These are phyloP conservation scores for Plicaturopsis crispa DNA, from an alignment of 768 basidiomycete species.

Conservation along the genomic window DNA sequence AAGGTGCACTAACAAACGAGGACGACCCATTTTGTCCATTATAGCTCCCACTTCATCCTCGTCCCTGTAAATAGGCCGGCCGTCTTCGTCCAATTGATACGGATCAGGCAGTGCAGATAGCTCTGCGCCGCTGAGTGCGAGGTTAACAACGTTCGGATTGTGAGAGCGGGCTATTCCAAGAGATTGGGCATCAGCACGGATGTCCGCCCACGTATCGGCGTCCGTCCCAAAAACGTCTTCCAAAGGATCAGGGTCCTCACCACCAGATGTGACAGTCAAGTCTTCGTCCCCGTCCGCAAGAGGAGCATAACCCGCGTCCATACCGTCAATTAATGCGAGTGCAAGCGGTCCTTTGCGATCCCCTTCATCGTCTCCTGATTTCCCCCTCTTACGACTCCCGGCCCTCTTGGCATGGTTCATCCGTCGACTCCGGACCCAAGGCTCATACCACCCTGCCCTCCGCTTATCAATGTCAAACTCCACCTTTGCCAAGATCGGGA, in stretches of 20 bases:
- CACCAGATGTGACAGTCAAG: constrained; percentile 2
- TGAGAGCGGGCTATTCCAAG: constrained; percentile 16
- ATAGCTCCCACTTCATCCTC: constrained; percentile 19
- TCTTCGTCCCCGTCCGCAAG: not conserved
- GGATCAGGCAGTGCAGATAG: constrained; percentile 17
- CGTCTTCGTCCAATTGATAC: constrained; percentile 32
- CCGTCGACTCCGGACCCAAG: constrained; percentile 65
- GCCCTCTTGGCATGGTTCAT: constrained; percentile 53
- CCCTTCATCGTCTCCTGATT: constrained; percentile 17
- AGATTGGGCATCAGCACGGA: constrained; percentile 32
- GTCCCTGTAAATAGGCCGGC: constrained; percentile 15
- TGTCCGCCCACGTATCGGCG: constrained; percentile 52
- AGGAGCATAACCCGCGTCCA: constrained; percentile 6
- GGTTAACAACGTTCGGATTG: constrained; percentile 43
- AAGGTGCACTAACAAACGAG: constrained; percentile 20
- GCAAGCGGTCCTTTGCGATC: constrained; percentile 17
- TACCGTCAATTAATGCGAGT: constrained; percentile 11
- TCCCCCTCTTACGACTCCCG: constrained; percentile 26
- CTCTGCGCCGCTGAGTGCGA: constrained; percentile 42
- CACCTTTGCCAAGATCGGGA: constrained; percentile 87
- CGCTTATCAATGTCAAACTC: constrained; percentile 89
- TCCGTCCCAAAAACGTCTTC: constrained; percentile 20
- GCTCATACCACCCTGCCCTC: constrained; percentile 80
- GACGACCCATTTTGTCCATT: constrained; percentile 31
- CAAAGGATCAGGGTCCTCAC: constrained; percentile 9